A percentile compares a stretch with the other conserved stretches of the same genome.
These are phyloP conservation scores for Purpureocillium lavendulum DNA, from an alignment of 2,329 filamentous ascomycete genomes.

Conservation along the genomic window DNA sequence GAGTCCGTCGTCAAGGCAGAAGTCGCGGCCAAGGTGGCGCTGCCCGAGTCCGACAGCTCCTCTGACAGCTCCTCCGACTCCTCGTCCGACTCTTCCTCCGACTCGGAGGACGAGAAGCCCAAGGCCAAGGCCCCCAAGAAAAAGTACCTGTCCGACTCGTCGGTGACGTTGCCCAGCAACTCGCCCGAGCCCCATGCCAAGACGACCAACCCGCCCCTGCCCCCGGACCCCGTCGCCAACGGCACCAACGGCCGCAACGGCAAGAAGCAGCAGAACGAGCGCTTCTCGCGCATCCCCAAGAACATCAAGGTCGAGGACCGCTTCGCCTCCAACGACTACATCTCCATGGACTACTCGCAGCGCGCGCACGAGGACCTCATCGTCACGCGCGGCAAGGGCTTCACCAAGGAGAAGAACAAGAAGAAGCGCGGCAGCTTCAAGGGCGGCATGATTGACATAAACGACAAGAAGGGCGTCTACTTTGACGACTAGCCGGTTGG, in stretches of 20 bases:
- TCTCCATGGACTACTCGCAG: slow-evolving; percentile 80
- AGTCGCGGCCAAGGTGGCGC: too few species aligned
- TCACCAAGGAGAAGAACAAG: slow-evolving; percentile 99
- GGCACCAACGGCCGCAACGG: slow-evolving; percentile 28
- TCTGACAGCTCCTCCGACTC: background rate
- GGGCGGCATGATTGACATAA: slow-evolving; percentile 79
- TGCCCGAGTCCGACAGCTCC: slow-evolving; percentile 26
- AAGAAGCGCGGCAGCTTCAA: slow-evolving; percentile 87
- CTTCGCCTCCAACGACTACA: slow-evolving; percentile 72
- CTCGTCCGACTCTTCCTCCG: slow-evolving; percentile 14
- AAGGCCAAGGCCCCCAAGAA: slow-evolving; percentile 7
- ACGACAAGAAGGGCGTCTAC: slow-evolving; percentile 78
- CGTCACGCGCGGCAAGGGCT: slow-evolving; percentile 89
- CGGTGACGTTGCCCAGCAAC: slow-evolving; percentile 43
- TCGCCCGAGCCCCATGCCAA: slow-evolving; percentile 30
- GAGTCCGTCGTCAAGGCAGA: too few species aligned
- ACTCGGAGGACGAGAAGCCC: slow-evolving; percentile 24
- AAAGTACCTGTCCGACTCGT: slow-evolving; percentile 31
- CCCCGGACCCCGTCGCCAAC: slow-evolving; percentile 36
- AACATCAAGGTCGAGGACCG: slow-evolving; percentile 59
- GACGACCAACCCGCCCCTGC: slow-evolving; percentile 38
- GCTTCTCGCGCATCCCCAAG: slow-evolving; percentile 69
- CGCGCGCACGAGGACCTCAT: slow-evolving; percentile 82
- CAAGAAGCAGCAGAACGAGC: slow-evolving; percentile 54
- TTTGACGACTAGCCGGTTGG: slow-evolving; percentile 64